These are phyloP conservation scores for Alternaria gaisen DNA, from an alignment of 2,329 filamentous ascomycete genomes.

Conservation along the genomic window DNA sequence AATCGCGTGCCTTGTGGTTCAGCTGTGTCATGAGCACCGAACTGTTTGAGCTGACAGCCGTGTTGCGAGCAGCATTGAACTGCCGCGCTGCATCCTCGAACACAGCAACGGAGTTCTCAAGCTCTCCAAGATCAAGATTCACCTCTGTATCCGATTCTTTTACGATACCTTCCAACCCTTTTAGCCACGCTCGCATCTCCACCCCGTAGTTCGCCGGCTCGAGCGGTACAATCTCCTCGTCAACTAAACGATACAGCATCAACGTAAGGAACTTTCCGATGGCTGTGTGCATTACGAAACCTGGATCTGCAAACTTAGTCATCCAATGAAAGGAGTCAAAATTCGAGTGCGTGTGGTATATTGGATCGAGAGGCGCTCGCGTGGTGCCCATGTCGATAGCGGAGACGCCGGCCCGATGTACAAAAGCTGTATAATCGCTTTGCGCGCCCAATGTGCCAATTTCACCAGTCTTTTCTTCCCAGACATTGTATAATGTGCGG, in stretches of 20 bases:
- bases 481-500: conserved; percentile 57
- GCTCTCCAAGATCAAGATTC: neutral
- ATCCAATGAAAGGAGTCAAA: conserved; percentile 62
- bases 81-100: conserved; percentile 42
- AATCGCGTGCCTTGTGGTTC: conserved; percentile 55
- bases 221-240: conserved; percentile 49
- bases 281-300: conserved; percentile 58
- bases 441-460: conserved; percentile 56
- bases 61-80: conserved; percentile 37
- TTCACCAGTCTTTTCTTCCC: conserved; percentile 47
- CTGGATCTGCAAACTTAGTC: conserved; percentile 59
- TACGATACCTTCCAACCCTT: conserved; percentile 36
- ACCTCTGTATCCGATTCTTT: conserved; percentile 6
- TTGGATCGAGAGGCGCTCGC: conserved; percentile 46
- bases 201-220: conserved; percentile 49
- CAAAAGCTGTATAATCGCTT: conserved; percentile 57
- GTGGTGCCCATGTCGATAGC: conserved; percentile 54
- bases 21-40: conserved; percentile 36
- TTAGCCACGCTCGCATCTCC: conserved; percentile 48
- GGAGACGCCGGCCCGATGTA: conserved; percentile 53
- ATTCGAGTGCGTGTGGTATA: conserved; percentile 58
- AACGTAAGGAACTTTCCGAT: conserved; percentile 58
- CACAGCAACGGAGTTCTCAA: conserved; percentile 44
- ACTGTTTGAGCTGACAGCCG: conserved; percentile 36
- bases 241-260: conserved; percentile 52